These are phyloP conservation scores for Ceratocystis cubensis DNA, from an alignment of 2,329 filamentous ascomycete species.

Conservation along the genomic window DNA sequence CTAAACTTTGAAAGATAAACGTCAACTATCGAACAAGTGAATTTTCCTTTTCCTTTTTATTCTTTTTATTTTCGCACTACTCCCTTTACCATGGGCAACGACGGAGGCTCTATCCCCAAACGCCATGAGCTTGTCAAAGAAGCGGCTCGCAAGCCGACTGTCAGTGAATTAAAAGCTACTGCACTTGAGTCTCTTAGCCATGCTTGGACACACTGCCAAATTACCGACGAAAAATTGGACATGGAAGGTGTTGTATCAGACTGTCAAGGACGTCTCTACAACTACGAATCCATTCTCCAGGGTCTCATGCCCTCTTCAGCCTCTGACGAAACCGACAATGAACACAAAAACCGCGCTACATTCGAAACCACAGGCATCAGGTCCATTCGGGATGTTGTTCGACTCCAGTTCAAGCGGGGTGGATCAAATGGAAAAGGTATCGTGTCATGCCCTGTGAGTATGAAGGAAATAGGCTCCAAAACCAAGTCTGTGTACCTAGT, in stretches of 20 bases:
- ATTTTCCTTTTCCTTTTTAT: not conserved
- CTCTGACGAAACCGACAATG: slow-evolving; percentile 42
- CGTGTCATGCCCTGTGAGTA: slow-evolving; percentile 77
- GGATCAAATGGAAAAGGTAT: slow-evolving; percentile 28
- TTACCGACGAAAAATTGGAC: slow-evolving; percentile 66
- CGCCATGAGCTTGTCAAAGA: slow-evolving; percentile 93
- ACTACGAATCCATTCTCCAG: slow-evolving; percentile 79
- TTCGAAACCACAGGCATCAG: slow-evolving; percentile 52
- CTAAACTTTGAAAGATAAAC: too few relatives aligned
- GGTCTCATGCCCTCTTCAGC: slow-evolving; percentile 36
- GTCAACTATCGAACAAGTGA: not conserved
- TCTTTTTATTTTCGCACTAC: not conserved
- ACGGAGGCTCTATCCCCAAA: slow-evolving; percentile 91
- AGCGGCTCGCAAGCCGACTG: slow-evolving; percentile 68
- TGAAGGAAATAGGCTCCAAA: slow-evolving; percentile 68
- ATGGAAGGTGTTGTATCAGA: slow-evolving; percentile 69
- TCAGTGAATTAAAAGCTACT: slow-evolving; percentile 78
- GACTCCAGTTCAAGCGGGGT: slow-evolving; percentile 58
- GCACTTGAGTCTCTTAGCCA: slow-evolving; percentile 75
- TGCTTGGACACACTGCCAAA: slow-evolving; percentile 73
- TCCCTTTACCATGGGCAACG: slow-evolving; percentile 73
- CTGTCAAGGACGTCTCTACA: slow-evolving; percentile 73
- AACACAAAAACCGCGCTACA: slow-evolving; percentile 27
- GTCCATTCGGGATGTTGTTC: slow-evolving; percentile 73
- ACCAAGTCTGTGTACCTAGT: slow-evolving; percentile 80